Evolutionary conservation across 1,284 basidiomycete genomes (phyloP), one percentile per base, ranked within the genome.

Genomic region (Sanghuangporus weigelae): DNA sequence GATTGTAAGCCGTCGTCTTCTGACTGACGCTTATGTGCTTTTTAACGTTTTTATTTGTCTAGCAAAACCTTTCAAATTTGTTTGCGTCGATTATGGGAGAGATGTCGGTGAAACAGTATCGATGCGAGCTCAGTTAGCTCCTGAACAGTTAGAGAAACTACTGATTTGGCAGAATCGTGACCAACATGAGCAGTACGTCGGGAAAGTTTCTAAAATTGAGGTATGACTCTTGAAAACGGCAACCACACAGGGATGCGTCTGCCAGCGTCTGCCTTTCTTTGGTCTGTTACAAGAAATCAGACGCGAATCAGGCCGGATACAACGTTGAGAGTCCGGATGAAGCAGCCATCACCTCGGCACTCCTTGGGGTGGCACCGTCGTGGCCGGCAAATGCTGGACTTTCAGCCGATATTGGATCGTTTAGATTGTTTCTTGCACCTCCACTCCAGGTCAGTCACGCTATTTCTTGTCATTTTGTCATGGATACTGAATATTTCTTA

Each of bases 351-450:
- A 53, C 31, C 10, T 48, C 38, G 44, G 8, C 21, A 26, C 21
- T 62, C n/a, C 10, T 48, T 31, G 6, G 31, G 7, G 38, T 62
- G 23, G 44, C 42, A 36, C 49, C 60, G 12, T 49, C 51, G 14
- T 65, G 64, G 64, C 64, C 64, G n/a, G 48, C 46, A n/a, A 59
- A 62, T 40, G 44, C 49, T n/a, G 21, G 50, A 16, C 50, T 65
- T 10, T 46, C 23, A 5, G 64, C 64, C 21, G 44, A 49, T 19
- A 19, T 46, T 19, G 64, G 60, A 14, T 51, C 36, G 36, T 49
- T n/a, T 16, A 42, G 50, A 16, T 14, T 56, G 11, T 62, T 59
- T 35, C 64, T 65, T 38, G 48, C 64, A 44, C 64, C 64, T 16
- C 64, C 64, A 48, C 14, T 49, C 4, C 23, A 26, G 19, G 60